Conservation (phyloP, 805 yeast species). For the Metschnikowia peoriensis region DNA sequence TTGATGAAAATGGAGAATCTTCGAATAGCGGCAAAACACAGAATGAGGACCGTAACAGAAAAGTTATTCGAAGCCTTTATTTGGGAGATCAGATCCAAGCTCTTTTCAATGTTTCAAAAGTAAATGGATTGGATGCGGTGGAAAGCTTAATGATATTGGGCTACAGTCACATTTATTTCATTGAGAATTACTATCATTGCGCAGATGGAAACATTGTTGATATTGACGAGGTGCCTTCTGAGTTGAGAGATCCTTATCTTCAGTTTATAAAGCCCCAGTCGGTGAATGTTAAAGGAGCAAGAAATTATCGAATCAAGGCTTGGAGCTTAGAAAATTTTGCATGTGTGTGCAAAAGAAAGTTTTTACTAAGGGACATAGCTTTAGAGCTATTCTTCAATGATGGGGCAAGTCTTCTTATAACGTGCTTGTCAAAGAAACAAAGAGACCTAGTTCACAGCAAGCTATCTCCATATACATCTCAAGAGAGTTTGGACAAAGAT, state of each 20-base stretch:
- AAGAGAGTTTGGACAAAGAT: conserved; percentile 52
- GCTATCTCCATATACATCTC: conserved; percentile 48
- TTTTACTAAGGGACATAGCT: conserved; percentile 76
- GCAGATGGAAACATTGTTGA: conserved; percentile 55
- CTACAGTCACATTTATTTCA: conserved; percentile 58
- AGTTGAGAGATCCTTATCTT: conserved; percentile 65
- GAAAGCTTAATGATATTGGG: conserved; percentile 79
- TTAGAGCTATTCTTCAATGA: conserved; percentile 72
- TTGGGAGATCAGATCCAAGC: conserved; percentile 70
- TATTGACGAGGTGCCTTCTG: conserved; percentile 60
- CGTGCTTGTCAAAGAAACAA: conserved; percentile 51
- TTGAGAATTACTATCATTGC: conserved; percentile 65
- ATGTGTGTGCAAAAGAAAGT: conserved; percentile 71
- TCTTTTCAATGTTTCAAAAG: conserved; percentile 72
- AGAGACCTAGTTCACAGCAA: conserved; percentile 57
- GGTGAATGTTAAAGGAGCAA: conserved; percentile 22
- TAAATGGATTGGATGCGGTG: conserved; percentile 71
- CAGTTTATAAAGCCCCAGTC: conserved; percentile 55
- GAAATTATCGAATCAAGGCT: conserved; percentile 46
- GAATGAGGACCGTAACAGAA: conserved; percentile 69
- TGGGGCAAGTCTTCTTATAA: conserved; percentile 68
- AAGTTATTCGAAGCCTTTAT: conserved; percentile 64
- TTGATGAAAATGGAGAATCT: conserved; percentile 18
- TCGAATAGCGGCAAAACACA: conserved; percentile 8
- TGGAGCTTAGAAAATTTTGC: conserved; percentile 64